Evolutionary conservation across 2,329 filamentous ascomycete genomes (phyloP).

Genomic region (Beauveria varroae): DNA sequence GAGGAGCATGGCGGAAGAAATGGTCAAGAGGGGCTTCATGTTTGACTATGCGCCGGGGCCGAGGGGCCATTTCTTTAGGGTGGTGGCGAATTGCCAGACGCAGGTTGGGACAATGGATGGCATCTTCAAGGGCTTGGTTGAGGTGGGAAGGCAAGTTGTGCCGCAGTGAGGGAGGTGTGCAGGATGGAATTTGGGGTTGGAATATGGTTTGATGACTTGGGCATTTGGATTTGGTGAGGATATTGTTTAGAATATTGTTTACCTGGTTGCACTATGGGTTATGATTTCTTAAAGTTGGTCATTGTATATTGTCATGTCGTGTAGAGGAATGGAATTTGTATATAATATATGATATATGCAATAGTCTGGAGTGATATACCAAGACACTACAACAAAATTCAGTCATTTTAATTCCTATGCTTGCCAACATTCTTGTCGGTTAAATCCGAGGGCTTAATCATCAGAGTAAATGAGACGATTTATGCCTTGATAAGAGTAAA

Average conservation of each 20-base stretch:
- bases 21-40: conserved; percentile 50
- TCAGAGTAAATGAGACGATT: no score
- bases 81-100: conserved; percentile 52
- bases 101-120: conserved; percentile 42
- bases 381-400: no score
- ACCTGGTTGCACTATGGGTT: neutral
- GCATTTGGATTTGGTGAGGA: neutral
- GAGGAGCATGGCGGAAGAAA: conserved; percentile 36
- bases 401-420: no score
- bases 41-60: conserved; percentile 51
- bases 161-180: neutral
- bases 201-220: neutral
- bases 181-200: no score
- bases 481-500: no score
- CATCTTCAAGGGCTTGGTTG: conserved; percentile 44
- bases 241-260: neutral
- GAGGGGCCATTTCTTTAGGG: conserved; percentile 48
- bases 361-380: neutral
- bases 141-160: conserved; percentile 27
- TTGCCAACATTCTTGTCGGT: no score
- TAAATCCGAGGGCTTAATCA: no score
- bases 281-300: neutral
- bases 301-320: neutral
- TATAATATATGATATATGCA: neutral
- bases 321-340: neutral